Evolutionary conservation across 1,284 basidiomycete genomes (phyloP).

Genomic region (Austroboletus niveus): DNA sequence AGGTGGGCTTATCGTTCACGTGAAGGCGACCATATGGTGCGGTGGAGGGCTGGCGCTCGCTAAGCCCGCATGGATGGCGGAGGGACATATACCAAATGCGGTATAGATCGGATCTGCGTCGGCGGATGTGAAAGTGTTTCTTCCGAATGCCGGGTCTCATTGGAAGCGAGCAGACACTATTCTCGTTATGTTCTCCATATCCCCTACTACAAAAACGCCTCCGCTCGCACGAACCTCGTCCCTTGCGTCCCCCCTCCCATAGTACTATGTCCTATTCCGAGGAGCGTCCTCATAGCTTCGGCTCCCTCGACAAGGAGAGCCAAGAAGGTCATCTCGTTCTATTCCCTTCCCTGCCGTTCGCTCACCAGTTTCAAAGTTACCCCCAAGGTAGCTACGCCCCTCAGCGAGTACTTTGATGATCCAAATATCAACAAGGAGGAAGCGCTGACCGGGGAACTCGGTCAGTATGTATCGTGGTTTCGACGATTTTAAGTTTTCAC

Average conservation of each 20-base stretch:
- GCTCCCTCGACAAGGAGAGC: slow-evolving; percentile 33
- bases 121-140: neutral
- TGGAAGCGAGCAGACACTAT: neutral
- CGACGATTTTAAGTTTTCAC: neutral
- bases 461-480: slow-evolving; percentile 7
- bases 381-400: slow-evolving; percentile 1
- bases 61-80: too few species aligned
- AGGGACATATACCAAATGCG: neutral
- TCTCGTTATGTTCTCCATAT: neutral
- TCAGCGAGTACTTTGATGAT: slow-evolving; percentile 48
- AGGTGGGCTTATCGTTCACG: slow-evolving; percentile 2
- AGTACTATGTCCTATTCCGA: slow-evolving; percentile 24
- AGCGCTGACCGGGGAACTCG: slow-evolving; percentile 42
- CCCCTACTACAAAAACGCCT: slow-evolving; percentile 14
- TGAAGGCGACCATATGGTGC: slow-evolving; percentile 3
- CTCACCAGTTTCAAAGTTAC: neutral
- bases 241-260: slow-evolving; percentile 14
- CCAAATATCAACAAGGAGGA: slow-evolving; percentile 59
- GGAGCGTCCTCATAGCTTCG: slow-evolving; percentile 26
- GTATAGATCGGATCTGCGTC: neutral
- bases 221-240: neutral
- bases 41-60: neutral
- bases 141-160: neutral
- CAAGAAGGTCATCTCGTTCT: slow-evolving; percentile 9
- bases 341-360: neutral